Evolutionary conservation across 257 asterid genomes (phyloP), one percentile per base, ranked within the genome.

Genomic region (Cruciata laevipes): DNA sequence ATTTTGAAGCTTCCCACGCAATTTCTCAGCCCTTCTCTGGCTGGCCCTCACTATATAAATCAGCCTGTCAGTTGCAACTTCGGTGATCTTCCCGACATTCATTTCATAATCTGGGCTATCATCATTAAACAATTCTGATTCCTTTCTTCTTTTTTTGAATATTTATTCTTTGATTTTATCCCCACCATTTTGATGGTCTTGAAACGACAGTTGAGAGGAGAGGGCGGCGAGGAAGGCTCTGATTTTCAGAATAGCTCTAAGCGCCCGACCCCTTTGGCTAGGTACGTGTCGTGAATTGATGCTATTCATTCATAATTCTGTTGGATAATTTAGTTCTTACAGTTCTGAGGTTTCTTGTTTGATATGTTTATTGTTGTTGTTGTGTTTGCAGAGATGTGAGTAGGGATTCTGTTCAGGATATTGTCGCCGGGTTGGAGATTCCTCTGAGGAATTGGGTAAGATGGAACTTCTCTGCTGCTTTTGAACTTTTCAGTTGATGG

Each of bases 361-460:
- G n/a, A 64, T 5, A 38, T 9, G 31, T 30, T 42, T 55, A 12
- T 56, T 61, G 58, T 67, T 61, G 27, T 65, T 18, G 66, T 83
- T 89, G 96, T 71, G 44, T 81, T 65, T 75, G 75, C 61, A 76
- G 76, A 71, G 86, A 82, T 77, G 67, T 72, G 65, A 78, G 69
- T 64, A 61, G 69, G 73, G 80, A 70, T 73, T 65, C 75, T 53
- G n/a, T 77, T 65, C 87, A 85, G 71, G 95, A 91, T 63, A 61
- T 76, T 65, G 75, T 62, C 5, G 63, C 73, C 25, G 65, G 59
- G 62, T 75, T 91, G 82, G 98, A 89, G 63, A 91, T 91, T 44
- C 56, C 76, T 40, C 5, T 91, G 35, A 80, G 96, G 38, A 78
- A 65, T 65, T 76, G 78, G 84, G 98, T 89, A 89, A 52, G 55